Base-by-base conservation (phyloP, 495 filamentous ascomycete genomes). In the Penicillium pulvis region DNA sequence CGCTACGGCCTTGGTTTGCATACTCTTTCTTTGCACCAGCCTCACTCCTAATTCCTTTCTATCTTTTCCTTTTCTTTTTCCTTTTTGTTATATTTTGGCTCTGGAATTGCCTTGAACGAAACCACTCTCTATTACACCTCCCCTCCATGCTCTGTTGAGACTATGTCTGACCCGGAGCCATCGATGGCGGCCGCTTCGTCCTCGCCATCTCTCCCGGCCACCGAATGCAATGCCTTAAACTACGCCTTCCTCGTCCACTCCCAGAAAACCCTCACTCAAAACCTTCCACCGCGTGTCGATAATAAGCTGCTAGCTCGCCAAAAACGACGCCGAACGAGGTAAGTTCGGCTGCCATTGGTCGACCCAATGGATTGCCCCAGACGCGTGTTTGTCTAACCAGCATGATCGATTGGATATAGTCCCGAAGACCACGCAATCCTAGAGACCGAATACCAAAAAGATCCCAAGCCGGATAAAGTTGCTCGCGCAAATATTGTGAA, bases 401-500 rank as follows among this genome's bases (percentile, higher is more conserved):
- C 41, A 17, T 30, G 11, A 19, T 2, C 12, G 9, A 5, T 43
- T 17, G 17, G 30, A n/a, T 74, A 58, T 69, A 94, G 90, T 60
- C 86, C 89, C 9, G 87, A 93, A 73, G 94, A 98, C 71, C 93
- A 97, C 77, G 85, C 88, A 6, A 85, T 93, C 59, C 88, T 98
- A 51, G 93, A 98, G 75, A 81, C 87, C 26, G 93, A 94, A 64
- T 98, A 96, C 70, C 81, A 85, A 60, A 79, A 79, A 36, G 93
- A 97, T 68, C 81, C 92, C 4, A 97, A 96, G 70, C 95, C 95
- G 53, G 94, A 98, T 78, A 97, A 97, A 73, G 80, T 85, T 16
- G 87, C 89, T 67, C 90, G 94, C 68, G 81, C 88, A 45, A 88
- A 87, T 64, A 91, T 99, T 57, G 89, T 93, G 53, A 84, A 82